Conservation (phyloP, 202 grass and related monocot genomes). For the Saccharum hybrid region DNA sequence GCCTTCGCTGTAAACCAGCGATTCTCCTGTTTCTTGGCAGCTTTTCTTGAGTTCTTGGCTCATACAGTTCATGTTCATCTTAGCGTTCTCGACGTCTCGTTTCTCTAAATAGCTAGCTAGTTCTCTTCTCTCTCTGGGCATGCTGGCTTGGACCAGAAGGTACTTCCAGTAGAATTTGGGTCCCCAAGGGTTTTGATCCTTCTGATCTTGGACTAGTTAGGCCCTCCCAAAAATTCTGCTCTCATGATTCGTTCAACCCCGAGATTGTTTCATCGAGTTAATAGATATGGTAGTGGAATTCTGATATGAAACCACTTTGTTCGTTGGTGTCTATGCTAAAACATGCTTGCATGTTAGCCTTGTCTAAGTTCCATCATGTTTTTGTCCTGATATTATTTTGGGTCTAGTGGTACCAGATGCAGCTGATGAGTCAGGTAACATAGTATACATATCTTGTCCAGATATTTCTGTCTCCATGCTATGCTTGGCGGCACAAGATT, state of each 20-base stretch:
- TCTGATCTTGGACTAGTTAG: neutral
- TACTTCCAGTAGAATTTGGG: slow-evolving; percentile 12
- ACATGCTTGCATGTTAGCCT: slow-evolving; percentile 21
- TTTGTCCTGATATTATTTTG: slow-evolving; percentile 38
- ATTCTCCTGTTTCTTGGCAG: neutral
- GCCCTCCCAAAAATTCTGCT: neutral
- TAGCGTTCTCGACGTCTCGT: neutral
- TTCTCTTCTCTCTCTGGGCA: neutral
- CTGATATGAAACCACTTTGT: slow-evolving; percentile 26
- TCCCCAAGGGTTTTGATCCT: slow-evolving; percentile 4
- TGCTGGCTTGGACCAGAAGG: slow-evolving; percentile 7
- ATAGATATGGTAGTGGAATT: neutral
- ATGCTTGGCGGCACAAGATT: slow-evolving; percentile 28
- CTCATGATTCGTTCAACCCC: neutral
- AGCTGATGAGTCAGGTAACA: slow-evolving; percentile 17
- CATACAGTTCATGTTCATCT: neutral
- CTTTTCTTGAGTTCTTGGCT: slow-evolving; percentile 22
- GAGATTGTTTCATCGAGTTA: neutral
- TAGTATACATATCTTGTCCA: slow-evolving; percentile 14
- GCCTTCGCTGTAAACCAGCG: neutral
- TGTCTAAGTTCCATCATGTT: slow-evolving; percentile 34
- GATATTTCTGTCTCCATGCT: slow-evolving; percentile 35
- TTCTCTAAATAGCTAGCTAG: neutral
- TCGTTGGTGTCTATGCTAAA: neutral
- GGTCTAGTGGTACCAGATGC: neutral